A percentile compares a stretch with the other conserved stretches of the same genome.
Evolutionary conservation across 1,284 basidiomycete species (phyloP).

Genomic region (Rhodotorula sp.): DNA sequence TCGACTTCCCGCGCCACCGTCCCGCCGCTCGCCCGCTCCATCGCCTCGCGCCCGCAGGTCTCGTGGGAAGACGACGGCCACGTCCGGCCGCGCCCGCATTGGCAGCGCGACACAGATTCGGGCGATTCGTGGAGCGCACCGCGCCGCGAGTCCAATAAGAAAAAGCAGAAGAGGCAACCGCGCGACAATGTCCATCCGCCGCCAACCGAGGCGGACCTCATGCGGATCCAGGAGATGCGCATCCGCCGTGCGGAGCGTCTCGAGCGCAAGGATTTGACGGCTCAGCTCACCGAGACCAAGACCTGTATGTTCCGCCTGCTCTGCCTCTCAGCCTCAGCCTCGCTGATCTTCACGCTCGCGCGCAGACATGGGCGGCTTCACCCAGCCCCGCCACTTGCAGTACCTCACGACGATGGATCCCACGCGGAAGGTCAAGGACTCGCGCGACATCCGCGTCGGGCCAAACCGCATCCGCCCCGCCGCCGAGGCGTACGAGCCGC

Average conservation of each 20-base stretch:
- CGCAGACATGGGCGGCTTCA: constrained; percentile 53
- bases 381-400: constrained; percentile 55
- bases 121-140: neutral
- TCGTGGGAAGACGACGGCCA: neutral
- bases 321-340: neutral
- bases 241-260: constrained; percentile 26
- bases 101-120: neutral
- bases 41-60: neutral
- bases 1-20: neutral
- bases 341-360: too few species aligned
- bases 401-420: constrained; percentile 53
- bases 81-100: neutral
- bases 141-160: neutral
- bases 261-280: constrained; percentile 31
- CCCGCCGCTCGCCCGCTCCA: neutral
- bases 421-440: constrained; percentile 46
- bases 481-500: constrained; percentile 53
- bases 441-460: constrained; percentile 46
- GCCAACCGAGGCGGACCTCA: constrained; percentile 4
- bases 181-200: neutral
- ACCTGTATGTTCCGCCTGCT: constrained; percentile 18
- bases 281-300: constrained; percentile 33
- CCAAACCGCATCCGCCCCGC: constrained; percentile 43
- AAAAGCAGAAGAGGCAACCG: neutral
- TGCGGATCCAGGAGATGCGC: constrained; percentile 1